Conservation (phyloP, 768 basidiomycete species). For the Suillus tomentosus region DNA sequence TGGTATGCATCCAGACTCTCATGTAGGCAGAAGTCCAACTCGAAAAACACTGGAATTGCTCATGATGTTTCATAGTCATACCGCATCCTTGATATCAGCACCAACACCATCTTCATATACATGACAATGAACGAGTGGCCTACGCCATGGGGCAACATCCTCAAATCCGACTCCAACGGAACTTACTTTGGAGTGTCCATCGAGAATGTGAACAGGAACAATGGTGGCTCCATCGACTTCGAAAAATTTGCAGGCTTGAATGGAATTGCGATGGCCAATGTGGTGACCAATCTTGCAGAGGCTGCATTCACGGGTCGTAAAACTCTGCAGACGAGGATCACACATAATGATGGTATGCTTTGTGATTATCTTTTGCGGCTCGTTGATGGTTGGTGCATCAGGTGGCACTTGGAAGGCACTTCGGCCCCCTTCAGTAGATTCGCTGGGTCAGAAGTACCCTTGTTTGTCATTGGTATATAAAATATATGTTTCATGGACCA, state of each 20-base stretch:
- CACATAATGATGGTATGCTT: constrained; percentile 88
- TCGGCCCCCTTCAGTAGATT: constrained; percentile 73
- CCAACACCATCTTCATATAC: constrained; percentile 90
- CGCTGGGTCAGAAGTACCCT: constrained; percentile 67
- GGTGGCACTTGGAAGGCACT: constrained; percentile 88
- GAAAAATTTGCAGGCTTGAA: constrained; percentile 97
- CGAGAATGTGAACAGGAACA: constrained; percentile 88
- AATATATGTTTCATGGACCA: too few relatives aligned
- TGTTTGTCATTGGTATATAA: constrained; percentile 63
- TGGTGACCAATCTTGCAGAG: constrained; percentile 81
- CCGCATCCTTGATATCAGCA: constrained; percentile 91
- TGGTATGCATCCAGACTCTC: constrained; percentile 84
- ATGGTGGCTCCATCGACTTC: constrained; percentile 88
- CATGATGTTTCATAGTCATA: constrained; percentile 58
- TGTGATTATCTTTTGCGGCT: neutral
- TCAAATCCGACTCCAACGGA: constrained; percentile 97
- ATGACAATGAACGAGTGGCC: constrained; percentile 86
- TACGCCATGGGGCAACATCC: constrained; percentile 84
- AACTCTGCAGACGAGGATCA: constrained; percentile 83
- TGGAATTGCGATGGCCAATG: constrained; percentile 91
- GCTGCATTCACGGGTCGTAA: constrained; percentile 73
- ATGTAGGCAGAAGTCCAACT: constrained; percentile 54
- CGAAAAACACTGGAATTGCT: neutral
- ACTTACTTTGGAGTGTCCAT: constrained; percentile 91
- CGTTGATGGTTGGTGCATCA: constrained; percentile 26